Evolutionary conservation across 306 rosid species (phyloP).

Genomic region (Cucurbita pepo): DNA sequence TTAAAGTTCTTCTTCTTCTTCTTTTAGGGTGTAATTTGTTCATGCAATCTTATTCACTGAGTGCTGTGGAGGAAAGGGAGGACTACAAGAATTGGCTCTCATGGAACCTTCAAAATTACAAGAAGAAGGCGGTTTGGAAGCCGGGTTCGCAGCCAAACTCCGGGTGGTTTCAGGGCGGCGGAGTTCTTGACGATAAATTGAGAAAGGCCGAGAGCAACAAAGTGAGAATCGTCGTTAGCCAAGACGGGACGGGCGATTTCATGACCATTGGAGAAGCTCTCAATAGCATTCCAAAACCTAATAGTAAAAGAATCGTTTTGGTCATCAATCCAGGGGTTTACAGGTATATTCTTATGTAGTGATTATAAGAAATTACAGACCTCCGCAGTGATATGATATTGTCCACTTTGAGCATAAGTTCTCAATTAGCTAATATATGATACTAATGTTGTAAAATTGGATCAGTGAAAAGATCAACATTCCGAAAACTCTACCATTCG

Average conservation of each 20-base stretch:
- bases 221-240: constrained; percentile 26
- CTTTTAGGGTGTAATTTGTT: constrained; percentile 4
- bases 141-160: neutral
- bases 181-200: constrained; percentile 22
- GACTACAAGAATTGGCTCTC: constrained; percentile 40
- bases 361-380: too few species aligned
- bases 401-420: too few species aligned
- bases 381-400: too few species aligned
- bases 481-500: constrained; percentile 26
- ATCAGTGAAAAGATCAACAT: constrained; percentile 45
- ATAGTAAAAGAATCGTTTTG: constrained; percentile 32
- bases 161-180: neutral
- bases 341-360: constrained; percentile 26
- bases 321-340: constrained; percentile 38
- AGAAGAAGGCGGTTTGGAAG: constrained; percentile 9
- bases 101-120: constrained; percentile 27
- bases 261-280: constrained; percentile 41
- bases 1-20: constrained; percentile 13
- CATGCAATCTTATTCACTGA: constrained; percentile 6
- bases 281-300: constrained; percentile 26
- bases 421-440: too few species aligned
- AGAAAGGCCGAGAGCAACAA: constrained; percentile 34
- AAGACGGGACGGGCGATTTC: constrained; percentile 35
- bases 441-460: neutral
- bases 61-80: constrained; percentile 7